phyloP scores from a whole-genome alignment of 495 filamentous ascomycete species.

The Penicillium angulare region DNA sequence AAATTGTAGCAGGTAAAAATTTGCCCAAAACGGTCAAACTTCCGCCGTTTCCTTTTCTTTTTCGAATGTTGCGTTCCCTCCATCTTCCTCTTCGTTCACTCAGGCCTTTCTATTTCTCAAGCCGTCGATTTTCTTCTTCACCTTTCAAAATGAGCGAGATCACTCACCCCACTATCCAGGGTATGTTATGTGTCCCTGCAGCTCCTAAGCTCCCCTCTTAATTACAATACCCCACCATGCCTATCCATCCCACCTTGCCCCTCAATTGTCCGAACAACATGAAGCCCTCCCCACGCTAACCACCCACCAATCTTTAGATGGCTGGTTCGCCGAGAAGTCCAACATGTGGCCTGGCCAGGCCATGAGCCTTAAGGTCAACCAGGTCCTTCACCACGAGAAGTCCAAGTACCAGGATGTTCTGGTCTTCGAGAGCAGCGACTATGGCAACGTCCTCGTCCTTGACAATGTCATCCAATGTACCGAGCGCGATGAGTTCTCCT shows the following conservation, averaged over 20 bases:
- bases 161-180: constrained; percentile 60
- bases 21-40: constrained; percentile 30
- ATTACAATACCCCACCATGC: constrained; percentile 7
- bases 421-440: constrained; percentile 95
- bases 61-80: constrained; percentile 27
- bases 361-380: constrained; percentile 97
- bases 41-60: constrained; percentile 26
- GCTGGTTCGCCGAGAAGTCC: constrained; percentile 98
- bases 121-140: constrained; percentile 12
- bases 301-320: constrained; percentile 60
- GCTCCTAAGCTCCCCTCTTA: no score
- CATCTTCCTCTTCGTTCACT: constrained; percentile 14
- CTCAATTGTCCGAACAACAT: background rate
- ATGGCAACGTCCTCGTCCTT: constrained; percentile 94
- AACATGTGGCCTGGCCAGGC: constrained; percentile 99
- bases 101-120: background rate
- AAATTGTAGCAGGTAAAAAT: constrained; percentile 23
- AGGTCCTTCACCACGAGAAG: constrained; percentile 98
- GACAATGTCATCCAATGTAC: constrained; percentile 99
- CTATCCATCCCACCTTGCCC: constrained; percentile 5
- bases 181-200: constrained; percentile 38
- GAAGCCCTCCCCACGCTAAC: background rate
- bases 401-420: constrained; percentile 98
- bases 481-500: constrained; percentile 97
- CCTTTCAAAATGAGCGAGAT: constrained; percentile 52